Evolutionary conservation across 1,139 yeast species (phyloP).

Genomic region (Meyerozyma sp.): DNA sequence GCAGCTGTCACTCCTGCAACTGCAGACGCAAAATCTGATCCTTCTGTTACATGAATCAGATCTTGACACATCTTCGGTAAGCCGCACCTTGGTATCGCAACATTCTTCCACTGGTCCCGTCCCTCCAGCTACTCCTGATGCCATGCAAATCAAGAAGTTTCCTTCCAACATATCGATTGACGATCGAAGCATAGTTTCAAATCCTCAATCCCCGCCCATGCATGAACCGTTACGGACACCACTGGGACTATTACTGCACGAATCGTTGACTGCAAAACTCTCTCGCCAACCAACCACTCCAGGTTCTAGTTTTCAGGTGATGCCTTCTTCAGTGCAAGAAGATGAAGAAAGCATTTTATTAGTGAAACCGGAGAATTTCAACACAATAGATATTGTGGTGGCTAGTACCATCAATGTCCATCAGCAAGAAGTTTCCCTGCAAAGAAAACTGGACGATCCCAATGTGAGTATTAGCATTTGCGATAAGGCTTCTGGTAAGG

Average conservation of each 20-base stretch:
- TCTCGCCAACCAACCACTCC: conserved; percentile 5
- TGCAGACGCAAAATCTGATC: conserved; percentile 6
- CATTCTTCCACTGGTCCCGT: neutral
- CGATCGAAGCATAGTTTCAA: conserved; percentile 1
- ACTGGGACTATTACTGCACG: conserved; percentile 7
- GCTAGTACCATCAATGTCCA: conserved; percentile 50
- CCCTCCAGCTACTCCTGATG: conserved; percentile 9
- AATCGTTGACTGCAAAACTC: conserved; percentile 8
- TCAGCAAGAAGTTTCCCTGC: conserved; percentile 14
- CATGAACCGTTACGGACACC: conserved; percentile 10
- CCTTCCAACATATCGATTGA: conserved; percentile 1
- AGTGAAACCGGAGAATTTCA: conserved; percentile 63
- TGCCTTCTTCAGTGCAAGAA: conserved; percentile 20
- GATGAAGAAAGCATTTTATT: conserved; percentile 31
- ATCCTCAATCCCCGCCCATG: conserved; percentile 4
- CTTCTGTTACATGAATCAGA: neutral
- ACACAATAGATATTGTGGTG: conserved; percentile 55
- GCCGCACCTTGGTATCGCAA: neutral
- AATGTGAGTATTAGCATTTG: conserved; percentile 54
- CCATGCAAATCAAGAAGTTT: conserved; percentile 4
- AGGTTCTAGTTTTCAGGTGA: conserved; percentile 18
- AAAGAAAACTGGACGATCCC: conserved; percentile 47
- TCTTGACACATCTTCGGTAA: neutral
- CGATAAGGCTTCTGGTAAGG: conserved; percentile 55
- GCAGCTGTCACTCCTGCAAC: conserved; percentile 5